A percentile compares a stretch with the other conserved stretches of the same genome.
These are phyloP conservation scores for Coemansia sp. DNA, from an alignment of 192 early-diverging fungal species.

Conservation along the genomic window DNA sequence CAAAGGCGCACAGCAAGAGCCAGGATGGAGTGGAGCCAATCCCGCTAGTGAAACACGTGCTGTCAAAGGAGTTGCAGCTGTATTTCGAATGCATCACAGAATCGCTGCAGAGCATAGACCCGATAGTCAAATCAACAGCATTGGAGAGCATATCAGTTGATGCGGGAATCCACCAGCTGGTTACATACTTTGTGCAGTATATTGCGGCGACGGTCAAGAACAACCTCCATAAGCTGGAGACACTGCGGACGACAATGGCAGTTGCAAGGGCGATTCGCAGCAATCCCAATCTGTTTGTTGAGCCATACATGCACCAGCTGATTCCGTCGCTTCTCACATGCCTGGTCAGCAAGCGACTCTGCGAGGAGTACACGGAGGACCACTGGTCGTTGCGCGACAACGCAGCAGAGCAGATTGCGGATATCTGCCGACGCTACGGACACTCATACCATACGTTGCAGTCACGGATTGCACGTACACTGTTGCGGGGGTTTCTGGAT, in stretches of 20 bases:
- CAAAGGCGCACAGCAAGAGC: conserved; percentile 18
- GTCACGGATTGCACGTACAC: conserved; percentile 84
- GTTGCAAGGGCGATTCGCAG: conserved; percentile 77
- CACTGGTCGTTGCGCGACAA: conserved; percentile 83
- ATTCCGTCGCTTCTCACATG: conserved; percentile 93
- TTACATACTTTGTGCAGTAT: conserved; percentile 95
- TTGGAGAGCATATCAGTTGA: conserved; percentile 83
- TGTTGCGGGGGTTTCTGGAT: conserved; percentile 89
- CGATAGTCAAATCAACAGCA: conserved; percentile 70
- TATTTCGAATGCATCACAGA: conserved; percentile 93
- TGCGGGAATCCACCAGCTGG: conserved; percentile 90
- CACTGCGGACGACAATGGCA: conserved; percentile 75
- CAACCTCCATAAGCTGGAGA: conserved; percentile 71
- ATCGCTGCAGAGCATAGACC: conserved; percentile 67
- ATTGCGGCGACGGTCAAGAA: conserved; percentile 84
- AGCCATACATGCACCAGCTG: conserved; percentile 96
- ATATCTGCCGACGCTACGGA: conserved; percentile 77
- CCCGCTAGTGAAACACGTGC: conserved; percentile 81
- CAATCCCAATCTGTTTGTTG: conserved; percentile 88
- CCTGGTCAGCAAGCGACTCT: conserved; percentile 81
- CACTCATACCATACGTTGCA: conserved; percentile 83
- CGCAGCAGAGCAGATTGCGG: conserved; percentile 71
- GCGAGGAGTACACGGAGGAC: conserved; percentile 62
- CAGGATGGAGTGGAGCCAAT: conserved; percentile 56
- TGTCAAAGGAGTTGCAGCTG: conserved; percentile 91